phyloP scores from a whole-genome alignment of 805 yeast species.

The Pichia insulana region DNA sequence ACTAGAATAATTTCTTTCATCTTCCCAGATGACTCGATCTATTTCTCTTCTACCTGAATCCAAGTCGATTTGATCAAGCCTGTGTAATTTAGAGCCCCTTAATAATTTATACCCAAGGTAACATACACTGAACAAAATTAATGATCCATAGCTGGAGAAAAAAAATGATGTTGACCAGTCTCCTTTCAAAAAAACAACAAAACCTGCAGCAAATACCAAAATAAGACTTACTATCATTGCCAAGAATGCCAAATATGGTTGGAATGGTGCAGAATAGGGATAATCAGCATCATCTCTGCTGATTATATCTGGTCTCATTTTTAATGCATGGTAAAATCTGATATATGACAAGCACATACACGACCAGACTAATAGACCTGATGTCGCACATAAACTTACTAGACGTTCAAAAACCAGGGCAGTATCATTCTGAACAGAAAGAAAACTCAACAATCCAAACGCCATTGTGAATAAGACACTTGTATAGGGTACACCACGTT shows the following conservation, averaged over 20 bases:
- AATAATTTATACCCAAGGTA: conserved; percentile 44
- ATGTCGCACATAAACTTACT: conserved; percentile 59
- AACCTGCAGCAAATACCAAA: conserved; percentile 41
- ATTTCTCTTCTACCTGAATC: conserved; percentile 81
- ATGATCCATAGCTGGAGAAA: conserved; percentile 46
- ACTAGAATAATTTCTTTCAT: conserved; percentile 36
- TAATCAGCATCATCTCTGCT: conserved; percentile 44
- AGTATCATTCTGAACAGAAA: conserved; percentile 50
- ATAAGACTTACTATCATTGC: conserved; percentile 37
- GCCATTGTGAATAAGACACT: conserved; percentile 57
- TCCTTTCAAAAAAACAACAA: conserved; percentile 39
- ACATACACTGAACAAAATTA: conserved; percentile 36
- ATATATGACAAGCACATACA: conserved; percentile 52
- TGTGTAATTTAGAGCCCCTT: conserved; percentile 55
- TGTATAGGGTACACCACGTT: conserved; percentile 62
- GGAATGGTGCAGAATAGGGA: conserved; percentile 48
- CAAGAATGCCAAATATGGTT: conserved; percentile 43
- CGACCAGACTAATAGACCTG: conserved; percentile 74
- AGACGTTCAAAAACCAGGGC: conserved; percentile 58
- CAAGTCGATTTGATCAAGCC: conserved; percentile 67
- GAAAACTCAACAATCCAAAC: conserved; percentile 52
- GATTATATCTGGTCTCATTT: conserved; percentile 47
- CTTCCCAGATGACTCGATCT: conserved; percentile 77
- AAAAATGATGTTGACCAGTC: conserved; percentile 44
- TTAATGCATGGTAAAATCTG: conserved; percentile 46